Conservation (phyloP, 2,329 filamentous ascomycete species). For the Fusarium xylarioides region DNA sequence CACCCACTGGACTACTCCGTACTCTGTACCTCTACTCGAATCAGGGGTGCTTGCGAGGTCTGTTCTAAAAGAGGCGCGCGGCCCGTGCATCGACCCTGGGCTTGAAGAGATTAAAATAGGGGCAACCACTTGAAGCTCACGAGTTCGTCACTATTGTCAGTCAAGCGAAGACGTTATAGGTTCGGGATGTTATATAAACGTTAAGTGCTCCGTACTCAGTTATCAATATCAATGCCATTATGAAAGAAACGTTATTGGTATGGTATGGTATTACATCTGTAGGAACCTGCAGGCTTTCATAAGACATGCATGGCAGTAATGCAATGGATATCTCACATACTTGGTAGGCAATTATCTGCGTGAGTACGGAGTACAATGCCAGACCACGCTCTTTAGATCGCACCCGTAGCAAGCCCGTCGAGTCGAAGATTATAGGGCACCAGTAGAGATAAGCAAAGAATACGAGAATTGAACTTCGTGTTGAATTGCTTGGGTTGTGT, state of each 20-base stretch:
- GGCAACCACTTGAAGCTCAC: slow-evolving; percentile 20
- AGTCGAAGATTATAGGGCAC: not conserved
- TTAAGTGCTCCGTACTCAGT: not conserved
- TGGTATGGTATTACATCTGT: not conserved
- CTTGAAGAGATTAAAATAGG: slow-evolving; percentile 31
- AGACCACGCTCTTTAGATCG: not conserved
- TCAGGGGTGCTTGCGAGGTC: slow-evolving; percentile 11
- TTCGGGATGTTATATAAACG: not conserved
- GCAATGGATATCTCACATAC: slow-evolving; percentile 17
- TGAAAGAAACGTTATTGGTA: not conserved
- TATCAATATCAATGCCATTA: not conserved
- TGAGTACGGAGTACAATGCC: not conserved
- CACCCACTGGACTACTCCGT: too few species aligned
- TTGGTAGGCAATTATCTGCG: not conserved
- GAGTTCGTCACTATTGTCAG: slow-evolving; percentile 17
- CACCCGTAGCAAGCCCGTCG: not conserved
- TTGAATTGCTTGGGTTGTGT: slow-evolving; percentile 3
- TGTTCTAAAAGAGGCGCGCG: slow-evolving; percentile 18
- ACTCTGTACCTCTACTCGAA: too few species aligned
- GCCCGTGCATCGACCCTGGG: slow-evolving; percentile 16
- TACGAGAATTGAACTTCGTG: slow-evolving; percentile 15
- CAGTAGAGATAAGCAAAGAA: not conserved
- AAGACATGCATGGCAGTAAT: slow-evolving; percentile 13
- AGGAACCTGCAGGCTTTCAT: not conserved
- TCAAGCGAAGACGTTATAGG: slow-evolving; percentile 4